Conservation (phyloP, 371 early-diverging fungal species). For the Mortierella sp. region DNA sequence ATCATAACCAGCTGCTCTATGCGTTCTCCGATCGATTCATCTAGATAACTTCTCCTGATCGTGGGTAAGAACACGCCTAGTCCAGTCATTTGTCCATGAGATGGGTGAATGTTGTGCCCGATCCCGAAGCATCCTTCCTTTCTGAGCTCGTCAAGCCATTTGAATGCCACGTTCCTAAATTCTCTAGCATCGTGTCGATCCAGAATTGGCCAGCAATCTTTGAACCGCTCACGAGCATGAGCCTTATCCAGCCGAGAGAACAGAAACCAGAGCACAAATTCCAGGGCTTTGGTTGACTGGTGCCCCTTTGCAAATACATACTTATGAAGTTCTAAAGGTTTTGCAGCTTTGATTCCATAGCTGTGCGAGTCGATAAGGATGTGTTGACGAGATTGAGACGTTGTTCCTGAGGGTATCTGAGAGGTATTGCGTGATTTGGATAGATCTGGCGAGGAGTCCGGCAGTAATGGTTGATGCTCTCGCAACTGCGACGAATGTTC, state of each 20-base stretch:
- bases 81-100: conserved; percentile 2
- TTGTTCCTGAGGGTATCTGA: neutral
- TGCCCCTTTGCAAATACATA: conserved; percentile 43
- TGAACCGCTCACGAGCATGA: conserved; percentile 38
- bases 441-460: neutral
- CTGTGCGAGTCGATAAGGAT: conserved; percentile 22
- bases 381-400: conserved; percentile 14
- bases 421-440: neutral
- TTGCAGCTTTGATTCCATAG: conserved; percentile 14
- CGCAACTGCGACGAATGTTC: conserved; percentile 22
- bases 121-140: conserved; percentile 53
- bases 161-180: conserved; percentile 56
- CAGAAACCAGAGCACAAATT: conserved; percentile 56
- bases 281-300: conserved; percentile 53
- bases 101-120: conserved; percentile 23
- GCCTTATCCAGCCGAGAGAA: conserved; percentile 30
- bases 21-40: conserved; percentile 51
- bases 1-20: conserved; percentile 50
- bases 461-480: neutral
- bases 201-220: conserved; percentile 56
- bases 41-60: conserved; percentile 49
- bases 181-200: conserved; percentile 48
- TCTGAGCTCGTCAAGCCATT: conserved; percentile 58
- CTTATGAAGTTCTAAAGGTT: conserved; percentile 35
- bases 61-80: conserved; percentile 48